Evolutionary conservation across 1,284 basidiomycete genomes (phyloP).

Genomic region (Cutaneotrichosporon dermatis): DNA sequence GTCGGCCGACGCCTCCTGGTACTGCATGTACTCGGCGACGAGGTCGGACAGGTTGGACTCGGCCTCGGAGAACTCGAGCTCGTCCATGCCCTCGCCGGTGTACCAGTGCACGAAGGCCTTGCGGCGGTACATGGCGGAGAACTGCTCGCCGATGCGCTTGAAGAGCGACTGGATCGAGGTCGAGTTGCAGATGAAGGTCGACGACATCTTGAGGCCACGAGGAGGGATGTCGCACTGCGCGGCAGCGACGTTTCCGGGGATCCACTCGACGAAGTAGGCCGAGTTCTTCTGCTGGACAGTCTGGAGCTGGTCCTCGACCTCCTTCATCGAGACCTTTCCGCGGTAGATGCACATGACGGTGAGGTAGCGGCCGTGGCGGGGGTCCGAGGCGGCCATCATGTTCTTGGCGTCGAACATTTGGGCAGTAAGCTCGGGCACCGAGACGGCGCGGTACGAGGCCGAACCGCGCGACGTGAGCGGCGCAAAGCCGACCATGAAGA

Average conservation of each 20-base stretch:
- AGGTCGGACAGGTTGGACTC: slow-evolving; percentile 96
- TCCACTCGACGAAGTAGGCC: slow-evolving; percentile 98
- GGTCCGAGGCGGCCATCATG: slow-evolving; percentile 90
- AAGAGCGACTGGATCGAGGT: slow-evolving; percentile 96
- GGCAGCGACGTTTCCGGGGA: slow-evolving; percentile 93
- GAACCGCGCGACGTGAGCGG: slow-evolving; percentile 89
- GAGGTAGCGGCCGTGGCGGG: slow-evolving; percentile 66
- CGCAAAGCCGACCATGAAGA: slow-evolving; percentile 98
- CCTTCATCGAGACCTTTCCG: slow-evolving; percentile 98
- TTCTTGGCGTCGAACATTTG: slow-evolving; percentile 99
- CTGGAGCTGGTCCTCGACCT: slow-evolving; percentile 98
- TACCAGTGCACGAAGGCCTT: slow-evolving; percentile 99
- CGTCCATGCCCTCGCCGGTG: slow-evolving; percentile 98
- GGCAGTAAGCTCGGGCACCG: slow-evolving; percentile 90
- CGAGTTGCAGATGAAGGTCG: slow-evolving; percentile 96
- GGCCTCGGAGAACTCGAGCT: slow-evolving; percentile 91
- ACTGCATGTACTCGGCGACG: slow-evolving; percentile 87
- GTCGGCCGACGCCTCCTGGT: slow-evolving; percentile 72
- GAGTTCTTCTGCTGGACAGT: slow-evolving; percentile 96
- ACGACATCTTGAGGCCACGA: slow-evolving; percentile 88
- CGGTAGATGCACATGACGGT: slow-evolving; percentile 96
- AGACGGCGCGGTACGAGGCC: slow-evolving; percentile 89
- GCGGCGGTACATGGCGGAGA: slow-evolving; percentile 97
- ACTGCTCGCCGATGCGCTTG: slow-evolving; percentile 95
- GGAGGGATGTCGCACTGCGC: slow-evolving; percentile 92